These are phyloP conservation scores for Pistacia atlantica DNA, from an alignment of 345 rosid species.

Conservation along the genomic window DNA sequence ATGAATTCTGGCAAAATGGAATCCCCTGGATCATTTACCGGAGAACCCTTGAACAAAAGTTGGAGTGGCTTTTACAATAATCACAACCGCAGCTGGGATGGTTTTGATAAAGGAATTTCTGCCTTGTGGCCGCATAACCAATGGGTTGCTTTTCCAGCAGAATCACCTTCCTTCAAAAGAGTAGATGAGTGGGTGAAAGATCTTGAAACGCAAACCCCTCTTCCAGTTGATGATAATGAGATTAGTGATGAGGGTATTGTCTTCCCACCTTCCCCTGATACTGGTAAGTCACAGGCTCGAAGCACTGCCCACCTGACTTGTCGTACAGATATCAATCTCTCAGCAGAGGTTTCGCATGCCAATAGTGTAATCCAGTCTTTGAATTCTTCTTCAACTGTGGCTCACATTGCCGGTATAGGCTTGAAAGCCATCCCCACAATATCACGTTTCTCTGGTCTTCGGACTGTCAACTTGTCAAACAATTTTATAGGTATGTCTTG, in stretches of 20 bases:
- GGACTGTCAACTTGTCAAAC: constrained; percentile 74
- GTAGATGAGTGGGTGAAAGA: constrained; percentile 85
- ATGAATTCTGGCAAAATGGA: constrained; percentile 36
- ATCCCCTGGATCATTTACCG: constrained; percentile 50
- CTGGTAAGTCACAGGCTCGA: constrained; percentile 39
- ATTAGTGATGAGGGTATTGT: constrained; percentile 31
- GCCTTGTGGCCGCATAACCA: constrained; percentile 71
- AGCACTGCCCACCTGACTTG: constrained; percentile 25
- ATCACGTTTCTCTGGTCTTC: constrained; percentile 73
- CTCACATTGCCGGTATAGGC: constrained; percentile 77
- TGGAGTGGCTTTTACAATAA: background rate
- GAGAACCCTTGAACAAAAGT: constrained; percentile 39
- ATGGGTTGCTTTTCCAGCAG: constrained; percentile 80
- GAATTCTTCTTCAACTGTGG: constrained; percentile 81
- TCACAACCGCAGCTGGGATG: constrained; percentile 39
- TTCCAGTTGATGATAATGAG: constrained; percentile 35
- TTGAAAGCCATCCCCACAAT: constrained; percentile 78
- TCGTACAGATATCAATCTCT: constrained; percentile 41
- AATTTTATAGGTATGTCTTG: constrained; percentile 71
- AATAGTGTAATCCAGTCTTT: constrained; percentile 73
- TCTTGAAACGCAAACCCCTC: constrained; percentile 40
- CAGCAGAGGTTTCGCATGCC: constrained; percentile 69
- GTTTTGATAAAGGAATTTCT: constrained; percentile 38
- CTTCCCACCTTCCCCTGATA: constrained; percentile 58
- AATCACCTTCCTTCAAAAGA: constrained; percentile 66